A percentile compares a stretch with the other conserved stretches of the same genome.
Conservation (phyloP, 176 grass and related monocot species). For the Bonia amplexicaulis region DNA sequence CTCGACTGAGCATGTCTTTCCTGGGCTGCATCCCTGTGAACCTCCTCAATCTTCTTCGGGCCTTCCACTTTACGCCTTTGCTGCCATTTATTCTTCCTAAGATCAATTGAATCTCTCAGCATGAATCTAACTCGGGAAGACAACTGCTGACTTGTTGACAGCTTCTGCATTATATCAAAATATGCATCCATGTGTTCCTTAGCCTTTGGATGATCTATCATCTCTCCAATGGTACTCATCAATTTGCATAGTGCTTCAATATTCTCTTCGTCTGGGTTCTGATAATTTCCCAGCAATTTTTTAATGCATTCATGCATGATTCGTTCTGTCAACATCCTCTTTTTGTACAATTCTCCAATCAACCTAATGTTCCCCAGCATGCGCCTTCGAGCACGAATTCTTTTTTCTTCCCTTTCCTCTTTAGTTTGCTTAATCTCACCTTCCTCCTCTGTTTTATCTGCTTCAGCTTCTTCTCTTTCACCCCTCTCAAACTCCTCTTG, state of each 20-base stretch:
- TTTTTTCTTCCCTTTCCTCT: constrained; percentile 81
- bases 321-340: constrained; percentile 85
- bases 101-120: constrained; percentile 86
- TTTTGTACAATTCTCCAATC: constrained; percentile 96
- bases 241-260: constrained; percentile 94
- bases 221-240: constrained; percentile 95
- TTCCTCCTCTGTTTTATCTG: constrained; percentile 84
- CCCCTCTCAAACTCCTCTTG: constrained; percentile 98
- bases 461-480: constrained; percentile 89
- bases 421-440: constrained; percentile 81
- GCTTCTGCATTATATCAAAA: constrained; percentile 57
- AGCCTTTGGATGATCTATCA: constrained; percentile 87
- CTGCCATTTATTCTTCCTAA: constrained; percentile 90
- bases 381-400: constrained; percentile 60
- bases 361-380: constrained; percentile 97
- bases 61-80: constrained; percentile 93
- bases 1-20: constrained; percentile 85
- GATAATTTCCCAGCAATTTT: constrained; percentile 61
- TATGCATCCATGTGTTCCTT: constrained; percentile 96
- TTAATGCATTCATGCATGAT: constrained; percentile 99
- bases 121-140: constrained; percentile 91
- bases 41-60: constrained; percentile 98
- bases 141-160: constrained; percentile 66
- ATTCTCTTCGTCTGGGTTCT: constrained; percentile 79
- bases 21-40: constrained; percentile 90